Evolutionary conservation across 305 asterid genomes (phyloP).

Genomic region (Fraxinus baroniana): DNA sequence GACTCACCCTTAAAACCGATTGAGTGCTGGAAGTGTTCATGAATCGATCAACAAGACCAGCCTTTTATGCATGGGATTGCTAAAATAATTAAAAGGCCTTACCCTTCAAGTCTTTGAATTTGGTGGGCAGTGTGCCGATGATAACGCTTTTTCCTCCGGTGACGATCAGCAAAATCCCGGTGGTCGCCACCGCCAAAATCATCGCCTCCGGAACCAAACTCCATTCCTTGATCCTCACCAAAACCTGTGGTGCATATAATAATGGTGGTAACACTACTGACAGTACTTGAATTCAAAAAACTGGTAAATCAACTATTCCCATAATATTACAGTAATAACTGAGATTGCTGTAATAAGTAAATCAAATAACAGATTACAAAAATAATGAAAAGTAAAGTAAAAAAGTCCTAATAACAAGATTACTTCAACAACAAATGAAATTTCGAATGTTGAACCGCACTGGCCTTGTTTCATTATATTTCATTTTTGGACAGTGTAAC

Average conservation of each 20-base stretch:
- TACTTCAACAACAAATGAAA: background rate
- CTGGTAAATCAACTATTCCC: slow-evolving; percentile 46
- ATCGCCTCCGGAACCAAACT: slow-evolving; percentile 63
- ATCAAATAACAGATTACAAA: background rate
- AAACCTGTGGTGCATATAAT: background rate
- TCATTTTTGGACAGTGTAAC: background rate
- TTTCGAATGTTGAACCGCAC: background rate
- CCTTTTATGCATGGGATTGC: slow-evolving; percentile 38
- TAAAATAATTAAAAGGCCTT: slow-evolving; percentile 13
- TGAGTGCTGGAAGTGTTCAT: too few species aligned
- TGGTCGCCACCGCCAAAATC: slow-evolving; percentile 59
- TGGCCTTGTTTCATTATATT: background rate
- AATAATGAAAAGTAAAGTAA: background rate
- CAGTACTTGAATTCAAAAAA: slow-evolving; percentile 30
- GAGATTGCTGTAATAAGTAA: slow-evolving; percentile 15
- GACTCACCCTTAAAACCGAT: background rate
- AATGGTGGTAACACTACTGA: background rate
- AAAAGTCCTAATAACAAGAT: slow-evolving; percentile 1
- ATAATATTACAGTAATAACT: slow-evolving; percentile 39
- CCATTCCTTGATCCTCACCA: slow-evolving; percentile 34
- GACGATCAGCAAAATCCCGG: slow-evolving; percentile 44
- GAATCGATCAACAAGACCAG: background rate
- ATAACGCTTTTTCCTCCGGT: slow-evolving; percentile 64
- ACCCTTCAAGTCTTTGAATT: slow-evolving; percentile 89
- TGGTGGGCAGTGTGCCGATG: slow-evolving; percentile 96